Evolutionary conservation across 345 rosid genomes (phyloP), one percentile per base, ranked within the genome.

Genomic region (Bruguiera gymnorhiza): DNA sequence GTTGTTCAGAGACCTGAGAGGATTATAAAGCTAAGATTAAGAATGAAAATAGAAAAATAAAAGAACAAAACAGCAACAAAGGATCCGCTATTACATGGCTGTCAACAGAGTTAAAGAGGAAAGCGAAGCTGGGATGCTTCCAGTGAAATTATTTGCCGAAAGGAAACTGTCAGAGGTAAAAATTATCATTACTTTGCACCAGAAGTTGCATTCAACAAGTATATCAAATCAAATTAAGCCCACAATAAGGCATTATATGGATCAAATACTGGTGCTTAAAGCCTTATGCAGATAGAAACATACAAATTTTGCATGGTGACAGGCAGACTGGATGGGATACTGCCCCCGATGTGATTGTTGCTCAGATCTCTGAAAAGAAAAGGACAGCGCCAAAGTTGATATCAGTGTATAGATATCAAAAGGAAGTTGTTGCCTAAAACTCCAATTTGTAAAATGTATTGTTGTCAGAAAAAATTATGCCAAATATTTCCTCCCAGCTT

Each of bases 331-430:
- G 88, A 71, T 32, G 99, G 99, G 73, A 96, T 92, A 75, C 70
- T 83, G 57, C 99, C 99, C 29, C 99, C 98, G 29, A 96, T 96
- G 43, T 11, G 89, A 74, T 96, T 96, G 83, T 85, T 92, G 86
- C 96, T 92, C 51, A 96, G 84, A 78, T 89, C 97, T 83, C 99
- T 96, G 89, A 70, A 66, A 63, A 73, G 18, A 67, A 65, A 52
- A 70, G 32, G 72, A 72, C 15, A 67, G 37, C 32, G 57, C 46
- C 71, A 63, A 31, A 4, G 52, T 29, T 32, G 70, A 6, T 63
- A 32, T 64, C 62, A 72, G 36, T 16, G 43, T 23, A 16, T 56
- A 24, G 16, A 56, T 23, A 54, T 21, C 27, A 31, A 23, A 2
- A 18, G 66, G 26, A 57, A 71, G 48, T 27, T 26, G 31, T 62